Conservation (phyloP, 495 filamentous ascomycete species). For the Apodospora peruviana region DNA sequence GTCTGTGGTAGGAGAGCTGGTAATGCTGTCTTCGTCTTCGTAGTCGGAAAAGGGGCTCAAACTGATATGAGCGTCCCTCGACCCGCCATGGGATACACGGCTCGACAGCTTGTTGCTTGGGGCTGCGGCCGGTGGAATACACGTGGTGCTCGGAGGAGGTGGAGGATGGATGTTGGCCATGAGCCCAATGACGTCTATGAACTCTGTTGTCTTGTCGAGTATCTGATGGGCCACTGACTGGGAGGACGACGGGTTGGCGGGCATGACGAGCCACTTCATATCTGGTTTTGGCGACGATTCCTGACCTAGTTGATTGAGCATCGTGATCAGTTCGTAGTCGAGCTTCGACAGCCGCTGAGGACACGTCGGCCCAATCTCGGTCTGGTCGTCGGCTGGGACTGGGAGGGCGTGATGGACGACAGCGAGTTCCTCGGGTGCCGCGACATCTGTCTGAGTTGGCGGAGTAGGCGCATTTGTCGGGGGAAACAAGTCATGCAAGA, state of each 20-base stretch:
- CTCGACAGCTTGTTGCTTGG: too few species aligned
- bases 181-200: neutral
- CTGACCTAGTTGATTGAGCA: neutral
- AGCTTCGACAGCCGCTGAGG: neutral
- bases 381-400: neutral
- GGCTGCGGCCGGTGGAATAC: too few species aligned
- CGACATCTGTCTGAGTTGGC: neutral
- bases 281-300: neutral
- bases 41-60: neutral
- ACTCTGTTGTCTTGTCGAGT: neutral
- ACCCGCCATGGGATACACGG: too few species aligned
- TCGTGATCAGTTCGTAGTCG: neutral
- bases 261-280: neutral
- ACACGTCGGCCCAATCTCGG: neutral
- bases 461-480: neutral
- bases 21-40: neutral
- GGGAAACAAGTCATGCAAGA: neutral
- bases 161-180: neutral
- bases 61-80: too few species aligned
- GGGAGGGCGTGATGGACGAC: neutral
- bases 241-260: neutral
- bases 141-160: neutral
- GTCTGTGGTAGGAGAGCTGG: neutral
- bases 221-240: neutral
- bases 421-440: too few species aligned